A percentile compares a stretch with the other conserved stretches of the same genome.
These are phyloP conservation scores for Lepidium aucheri DNA, from an alignment of 345 rosid species.

Conservation along the genomic window DNA sequence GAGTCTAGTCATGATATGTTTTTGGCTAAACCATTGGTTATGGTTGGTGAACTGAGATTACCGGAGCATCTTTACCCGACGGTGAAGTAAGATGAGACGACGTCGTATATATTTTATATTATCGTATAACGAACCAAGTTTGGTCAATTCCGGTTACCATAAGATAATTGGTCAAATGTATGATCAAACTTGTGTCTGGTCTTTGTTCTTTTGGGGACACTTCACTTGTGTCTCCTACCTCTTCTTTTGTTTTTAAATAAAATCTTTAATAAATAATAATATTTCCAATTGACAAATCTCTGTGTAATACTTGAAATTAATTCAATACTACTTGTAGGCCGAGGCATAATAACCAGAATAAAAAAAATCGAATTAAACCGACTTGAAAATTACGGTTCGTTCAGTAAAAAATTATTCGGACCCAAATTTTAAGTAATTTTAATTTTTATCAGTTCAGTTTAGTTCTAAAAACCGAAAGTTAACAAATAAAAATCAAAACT, in stretches of 20 bases:
- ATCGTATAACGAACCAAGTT: background rate
- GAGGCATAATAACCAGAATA: too few relatives aligned
- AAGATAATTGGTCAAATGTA: constrained; percentile 22
- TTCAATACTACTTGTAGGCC: too few relatives aligned
- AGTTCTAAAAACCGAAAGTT: too few relatives aligned
- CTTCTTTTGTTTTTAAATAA: constrained; percentile 1
- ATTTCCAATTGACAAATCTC: background rate
- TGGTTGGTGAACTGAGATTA: constrained; percentile 28
- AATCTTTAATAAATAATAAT: background rate
- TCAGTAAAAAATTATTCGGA: too few relatives aligned
- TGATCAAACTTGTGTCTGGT: constrained; percentile 9
- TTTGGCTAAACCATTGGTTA: constrained; percentile 32
- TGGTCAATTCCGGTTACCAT: constrained; percentile 16
- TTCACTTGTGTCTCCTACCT: constrained; percentile 16
- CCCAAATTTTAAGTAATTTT: too few relatives aligned
- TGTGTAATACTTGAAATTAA: background rate
- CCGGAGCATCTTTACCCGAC: constrained; percentile 34
- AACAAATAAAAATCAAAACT: too few relatives aligned
- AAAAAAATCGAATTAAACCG: too few relatives aligned
- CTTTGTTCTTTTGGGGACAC: constrained; percentile 12
- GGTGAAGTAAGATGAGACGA: constrained; percentile 15
- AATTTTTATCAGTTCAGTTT: too few relatives aligned
- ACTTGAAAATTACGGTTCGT: too few relatives aligned
- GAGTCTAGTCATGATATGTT: constrained; percentile 30
- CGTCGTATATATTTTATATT: background rate